These are phyloP conservation scores for Yamadazyma membranifaciens DNA, from an alignment of 1,139 yeast genomes.

Conservation along the genomic window DNA sequence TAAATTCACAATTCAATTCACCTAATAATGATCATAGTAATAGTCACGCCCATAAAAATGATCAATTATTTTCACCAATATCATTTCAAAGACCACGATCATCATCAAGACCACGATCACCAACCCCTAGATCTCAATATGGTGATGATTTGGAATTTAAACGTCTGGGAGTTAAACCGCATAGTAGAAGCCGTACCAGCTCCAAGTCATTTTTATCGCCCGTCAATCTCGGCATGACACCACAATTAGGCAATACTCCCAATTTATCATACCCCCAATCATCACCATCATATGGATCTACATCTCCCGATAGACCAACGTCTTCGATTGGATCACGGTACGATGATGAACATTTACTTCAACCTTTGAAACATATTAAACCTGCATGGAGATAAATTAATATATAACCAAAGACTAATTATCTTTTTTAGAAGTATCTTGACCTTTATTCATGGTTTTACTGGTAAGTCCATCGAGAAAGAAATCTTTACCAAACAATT, in stretches of 20 bases:
- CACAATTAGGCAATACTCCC: constrained; percentile 15
- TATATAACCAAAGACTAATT: background rate
- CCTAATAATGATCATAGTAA: background rate
- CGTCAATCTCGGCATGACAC: constrained; percentile 6
- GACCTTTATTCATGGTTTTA: constrained; percentile 29
- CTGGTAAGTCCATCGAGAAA: constrained; percentile 49
- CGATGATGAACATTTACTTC: constrained; percentile 33
- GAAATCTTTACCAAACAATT: constrained; percentile 43
- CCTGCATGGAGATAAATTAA: constrained; percentile 26
- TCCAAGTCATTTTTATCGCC: constrained; percentile 12
- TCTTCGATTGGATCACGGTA: constrained; percentile 36
- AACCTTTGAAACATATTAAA: constrained; percentile 23
- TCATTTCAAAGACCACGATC: constrained; percentile 7
- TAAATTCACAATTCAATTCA: constrained; percentile 5
- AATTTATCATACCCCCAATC: constrained; percentile 15
- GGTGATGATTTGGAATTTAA: constrained; percentile 6
- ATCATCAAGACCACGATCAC: constrained; percentile 1
- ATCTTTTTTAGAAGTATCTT: background rate
- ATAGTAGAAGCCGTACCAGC: constrained; percentile 1
- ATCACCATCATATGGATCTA: constrained; percentile 20
- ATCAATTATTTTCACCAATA: constrained; percentile 13
- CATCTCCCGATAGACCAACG: constrained; percentile 36
- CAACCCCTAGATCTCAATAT: constrained; percentile 4
- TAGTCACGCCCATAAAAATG: background rate
- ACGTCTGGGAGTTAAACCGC: background rate